Base-by-base conservation (phyloP, 148 eudicot genomes). In the Chenopodium suecicum region DNA sequence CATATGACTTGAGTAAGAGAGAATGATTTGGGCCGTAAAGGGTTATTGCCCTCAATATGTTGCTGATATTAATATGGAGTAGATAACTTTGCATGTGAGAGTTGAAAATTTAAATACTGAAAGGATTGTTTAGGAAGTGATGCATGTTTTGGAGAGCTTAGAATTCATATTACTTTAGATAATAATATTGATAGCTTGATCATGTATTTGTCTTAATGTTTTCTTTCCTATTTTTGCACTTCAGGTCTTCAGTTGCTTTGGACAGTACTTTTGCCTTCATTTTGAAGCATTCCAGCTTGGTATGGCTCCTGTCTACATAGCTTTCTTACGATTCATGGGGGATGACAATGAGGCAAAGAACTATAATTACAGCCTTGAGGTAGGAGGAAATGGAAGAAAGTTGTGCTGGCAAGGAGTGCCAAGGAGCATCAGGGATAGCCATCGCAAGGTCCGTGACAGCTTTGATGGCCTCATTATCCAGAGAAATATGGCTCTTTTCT, bases 401-500 rank as follows among this genome's bases (percentile, higher is more conserved):
- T 71, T 89, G 80, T 82, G 76, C 48, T 89, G 91, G 91, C 89
- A 89, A 76, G 91, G 91, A 69, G 88, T 87, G 65, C 91, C 91
- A 0, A 82, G 91, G 81, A 89, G 89, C 78, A 76, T 87, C 27
- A 85, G 91, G 78, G 91, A 89, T 76, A 85, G 88, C 80, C 91
- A 89, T 70, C 82, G 91, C 34, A 89, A 89, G 75, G 91, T 87
- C 8, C 89, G 91, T 73, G 91, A 89, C 73, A 89, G 90, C 79
- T 85, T 85, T 52, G 91, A 89, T 8, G 91, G 91, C 23, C 91
- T 89, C 71, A 87, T 89, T 65, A 87, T 89, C 68, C 89, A 89
- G 78, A 82, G 91, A 63, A 89, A 86, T 70, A 89, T 90, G 93
- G 91, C 93, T 23, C 91, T 90, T 77, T 90, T 90, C 87, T 90